These are phyloP conservation scores for Cadophora malorum DNA, from an alignment of 2,329 filamentous ascomycete genomes.

Conservation along the genomic window DNA sequence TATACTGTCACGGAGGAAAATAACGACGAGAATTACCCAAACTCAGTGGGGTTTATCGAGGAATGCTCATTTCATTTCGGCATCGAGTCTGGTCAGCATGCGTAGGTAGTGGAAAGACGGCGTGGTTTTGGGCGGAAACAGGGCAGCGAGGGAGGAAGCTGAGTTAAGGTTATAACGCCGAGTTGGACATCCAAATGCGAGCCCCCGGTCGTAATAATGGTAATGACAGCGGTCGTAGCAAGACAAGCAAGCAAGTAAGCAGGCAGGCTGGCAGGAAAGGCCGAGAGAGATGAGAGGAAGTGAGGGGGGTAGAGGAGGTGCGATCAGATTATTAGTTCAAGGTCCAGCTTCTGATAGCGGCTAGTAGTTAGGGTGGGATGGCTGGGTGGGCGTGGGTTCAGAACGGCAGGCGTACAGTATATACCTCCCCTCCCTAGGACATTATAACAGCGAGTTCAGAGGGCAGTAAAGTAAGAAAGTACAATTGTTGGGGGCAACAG, in stretches of 20 bases:
- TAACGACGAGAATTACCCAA: not conserved
- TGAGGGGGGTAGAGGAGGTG: not conserved
- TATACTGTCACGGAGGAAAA: not conserved
- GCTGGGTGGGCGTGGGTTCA: not conserved
- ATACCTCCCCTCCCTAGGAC: too few relatives aligned
- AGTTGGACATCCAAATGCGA: slow-evolving; percentile 11
- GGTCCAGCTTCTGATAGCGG: not conserved
- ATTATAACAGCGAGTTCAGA: not conserved
- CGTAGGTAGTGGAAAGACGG: slow-evolving; percentile 23
- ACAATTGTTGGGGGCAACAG: not conserved
- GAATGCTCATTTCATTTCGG: slow-evolving; percentile 36
- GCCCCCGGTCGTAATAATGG: not conserved
- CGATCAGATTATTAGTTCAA: slow-evolving; percentile 13
- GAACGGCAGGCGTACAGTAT: too few relatives aligned
- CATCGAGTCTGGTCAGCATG: slow-evolving; percentile 10
- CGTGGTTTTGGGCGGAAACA: slow-evolving; percentile 21
- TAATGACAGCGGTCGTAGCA: too few relatives aligned
- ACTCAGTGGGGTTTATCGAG: slow-evolving; percentile 18
- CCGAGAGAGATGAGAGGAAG: not conserved
- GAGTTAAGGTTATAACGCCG: slow-evolving; percentile 14
- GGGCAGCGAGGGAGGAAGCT: slow-evolving; percentile 20
- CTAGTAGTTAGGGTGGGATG: not conserved
- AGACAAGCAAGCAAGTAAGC: not conserved
- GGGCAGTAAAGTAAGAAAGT: not conserved
- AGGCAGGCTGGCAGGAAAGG: not conserved